Base-by-base conservation (phyloP, 371 early-diverging fungal species). In the Zychaea mexicana region DNA sequence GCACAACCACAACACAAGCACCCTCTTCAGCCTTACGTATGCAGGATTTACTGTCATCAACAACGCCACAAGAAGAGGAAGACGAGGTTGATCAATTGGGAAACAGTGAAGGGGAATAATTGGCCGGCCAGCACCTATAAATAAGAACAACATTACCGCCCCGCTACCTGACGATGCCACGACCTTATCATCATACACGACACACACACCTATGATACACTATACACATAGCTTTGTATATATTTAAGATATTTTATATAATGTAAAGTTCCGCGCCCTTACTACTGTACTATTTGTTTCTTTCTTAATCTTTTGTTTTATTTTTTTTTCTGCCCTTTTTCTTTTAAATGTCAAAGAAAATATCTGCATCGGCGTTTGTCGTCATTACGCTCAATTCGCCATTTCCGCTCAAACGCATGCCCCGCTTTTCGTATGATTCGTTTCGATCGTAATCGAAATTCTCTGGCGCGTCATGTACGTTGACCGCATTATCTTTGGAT, bases 1-100 rank as follows among this genome's bases (percentile, higher is more conserved):
- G n/a, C n/a, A n/a, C 64, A 63, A 28, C 52, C 36, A 38, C 57
- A 53, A 38, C 57, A 32, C n/a, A n/a, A n/a, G 30, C 56, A 58
- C 42, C 46, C 59, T 21, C 22, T 32, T 5, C 49, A 26, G 31
- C 15, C 33, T 19, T 52, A 27, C 27, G 32, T 55, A 31, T 52
- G 52, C 32, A 31, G 19, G 52, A 58, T 52, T 47, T 42, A 42
- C 22, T 21, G 52, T 21, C 54, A 22, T 42, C 27, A 38, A 58
- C 30, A 46, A 58, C 49, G 42, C 42, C 42, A 42, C 30, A 53
- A 21, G 45, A 22, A 22, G 54, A 45, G 36, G 66, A 67, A n/a
- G 70, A 68, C 30, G 72, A 72, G 30, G 64, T 66, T 2, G 72
- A 70, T 53, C 68, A 67, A 33, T 55, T 63, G 9, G 70, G 63